These are phyloP conservation scores for Serendipita indica DNA, from an alignment of 768 basidiomycete species.

Conservation along the genomic window DNA sequence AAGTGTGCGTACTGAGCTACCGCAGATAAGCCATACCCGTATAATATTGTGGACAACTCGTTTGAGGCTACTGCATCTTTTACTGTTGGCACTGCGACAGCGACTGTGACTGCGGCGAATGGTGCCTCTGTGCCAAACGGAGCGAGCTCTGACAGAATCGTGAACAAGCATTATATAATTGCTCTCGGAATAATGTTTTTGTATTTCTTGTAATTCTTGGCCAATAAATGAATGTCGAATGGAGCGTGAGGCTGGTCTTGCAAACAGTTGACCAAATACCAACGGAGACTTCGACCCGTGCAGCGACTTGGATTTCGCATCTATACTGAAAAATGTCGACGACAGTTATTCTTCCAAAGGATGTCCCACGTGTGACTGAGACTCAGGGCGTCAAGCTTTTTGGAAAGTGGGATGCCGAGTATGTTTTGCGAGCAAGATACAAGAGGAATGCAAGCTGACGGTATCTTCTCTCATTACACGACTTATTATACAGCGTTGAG, in stretches of 20 bases:
- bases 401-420: slow-evolving; percentile 99
- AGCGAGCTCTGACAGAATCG: too few species aligned
- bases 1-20: background rate
- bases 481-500: slow-evolving; percentile 53
- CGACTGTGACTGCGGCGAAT: background rate
- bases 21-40: background rate
- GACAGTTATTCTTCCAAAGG: slow-evolving; percentile 45
- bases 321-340: slow-evolving; percentile 9
- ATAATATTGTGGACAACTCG: background rate
- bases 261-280: background rate
- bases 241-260: background rate
- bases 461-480: background rate
- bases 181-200: too few species aligned
- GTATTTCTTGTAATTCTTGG: too few species aligned
- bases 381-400: slow-evolving; percentile 76
- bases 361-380: slow-evolving; percentile 63
- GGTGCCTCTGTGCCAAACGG: too few species aligned
- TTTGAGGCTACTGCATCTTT: background rate
- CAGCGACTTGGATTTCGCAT: background rate
- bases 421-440: slow-evolving; percentile 26
- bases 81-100: background rate
- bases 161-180: too few species aligned
- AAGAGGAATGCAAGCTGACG: slow-evolving; percentile 10
- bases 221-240: too few species aligned
- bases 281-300: background rate